Conservation (phyloP, 306 rosid species). For the Corylus americana region DNA sequence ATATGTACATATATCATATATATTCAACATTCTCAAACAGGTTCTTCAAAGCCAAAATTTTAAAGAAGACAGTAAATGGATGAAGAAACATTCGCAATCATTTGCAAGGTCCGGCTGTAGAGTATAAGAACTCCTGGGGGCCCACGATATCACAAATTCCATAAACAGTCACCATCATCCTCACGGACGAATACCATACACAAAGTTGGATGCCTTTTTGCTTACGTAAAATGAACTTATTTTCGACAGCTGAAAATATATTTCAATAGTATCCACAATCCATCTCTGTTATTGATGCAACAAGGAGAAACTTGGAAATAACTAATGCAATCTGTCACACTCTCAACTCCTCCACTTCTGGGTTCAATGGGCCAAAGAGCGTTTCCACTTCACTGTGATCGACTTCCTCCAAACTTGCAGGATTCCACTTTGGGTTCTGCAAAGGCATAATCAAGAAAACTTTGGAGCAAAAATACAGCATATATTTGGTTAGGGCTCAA, state of each 20-base stretch:
- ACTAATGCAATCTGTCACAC: conserved; percentile 17
- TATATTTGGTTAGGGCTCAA: neutral
- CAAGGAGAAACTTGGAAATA: neutral
- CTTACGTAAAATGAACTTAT: neutral
- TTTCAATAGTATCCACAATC: conserved; percentile 12
- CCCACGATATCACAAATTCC: neutral
- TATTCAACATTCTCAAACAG: neutral
- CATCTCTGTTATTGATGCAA: conserved; percentile 13
- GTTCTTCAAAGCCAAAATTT: neutral
- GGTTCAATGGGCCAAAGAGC: conserved; percentile 59
- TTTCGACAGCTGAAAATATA: neutral
- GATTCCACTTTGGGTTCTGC: conserved; percentile 95
- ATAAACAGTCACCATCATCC: neutral
- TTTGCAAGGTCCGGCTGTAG: neutral
- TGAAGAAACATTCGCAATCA: neutral
- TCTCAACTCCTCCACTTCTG: conserved; percentile 48
- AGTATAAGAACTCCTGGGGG: neutral
- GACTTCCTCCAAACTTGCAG: conserved; percentile 69
- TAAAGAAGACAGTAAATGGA: neutral
- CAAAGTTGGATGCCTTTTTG: neutral
- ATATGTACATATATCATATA: too few relatives aligned
- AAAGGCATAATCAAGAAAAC: conserved; percentile 2
- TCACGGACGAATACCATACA: neutral
- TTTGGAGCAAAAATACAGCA: conserved; percentile 11
- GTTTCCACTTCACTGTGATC: conserved; percentile 59